Base-by-base conservation (phyloP, 495 filamentous ascomycete genomes). In the Xanthoparmelia taractica region DNA sequence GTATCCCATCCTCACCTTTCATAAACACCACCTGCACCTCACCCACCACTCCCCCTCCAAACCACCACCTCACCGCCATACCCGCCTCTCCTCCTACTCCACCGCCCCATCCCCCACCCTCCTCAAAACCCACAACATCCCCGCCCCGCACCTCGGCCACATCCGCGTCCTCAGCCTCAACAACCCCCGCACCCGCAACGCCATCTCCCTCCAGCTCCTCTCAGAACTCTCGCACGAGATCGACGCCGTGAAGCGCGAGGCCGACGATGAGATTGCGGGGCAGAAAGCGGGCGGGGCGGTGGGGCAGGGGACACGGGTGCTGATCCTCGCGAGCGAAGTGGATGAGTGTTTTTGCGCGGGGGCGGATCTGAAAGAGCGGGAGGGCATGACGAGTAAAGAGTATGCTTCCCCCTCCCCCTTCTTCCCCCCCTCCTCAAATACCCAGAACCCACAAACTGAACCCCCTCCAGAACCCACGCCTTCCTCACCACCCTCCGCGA, bases 321-420 rank as follows among this genome's bases (percentile, higher is more conserved):
- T 98, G 67, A 83, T 97, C 25, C 64, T 97, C 3, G 87, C 86
- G 17, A 91, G 87, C 66, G 89, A 88, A 10, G 78, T 87, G 23
- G 90, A 96, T 48, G 77, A 81, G 4, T 85, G 84, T 59, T 98
- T 98, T 75, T 97, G 93, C 75, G 91, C 95, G 0, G 94, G 94
- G 37, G 94, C 94, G 2, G 93, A 98, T 67, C 73, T 98, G 63
- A 97, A 96, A 71, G 94, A 97, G 78, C 79, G 93, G 27, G 81
- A 80, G 38, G 79, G 76, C 0, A 91, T 97, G 73, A 87, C 81
- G 5, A 77, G 74, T 60, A 84, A 88, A 59, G 86, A 96, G 85
- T 85, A 68, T 45, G 74, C 71, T 20, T 33, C 29, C 52, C 34
- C 54, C 38, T 11, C 6, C 38, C 47, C 29, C 36, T 25, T 58